These are phyloP conservation scores for Elymus sibiricus DNA, from an alignment of 176 grass and related monocot genomes.

Conservation along the genomic window DNA sequence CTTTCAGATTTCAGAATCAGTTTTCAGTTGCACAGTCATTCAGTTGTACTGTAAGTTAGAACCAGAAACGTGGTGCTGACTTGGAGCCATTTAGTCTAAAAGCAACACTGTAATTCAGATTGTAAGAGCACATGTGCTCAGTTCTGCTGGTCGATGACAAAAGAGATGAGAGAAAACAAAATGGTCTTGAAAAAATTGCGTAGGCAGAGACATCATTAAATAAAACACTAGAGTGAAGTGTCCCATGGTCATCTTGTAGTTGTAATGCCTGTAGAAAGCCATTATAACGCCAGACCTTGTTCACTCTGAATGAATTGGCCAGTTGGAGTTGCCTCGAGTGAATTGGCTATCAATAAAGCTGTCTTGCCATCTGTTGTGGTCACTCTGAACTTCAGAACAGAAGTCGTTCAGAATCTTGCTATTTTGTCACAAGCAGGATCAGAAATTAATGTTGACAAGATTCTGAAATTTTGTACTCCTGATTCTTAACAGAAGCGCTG, in stretches of 20 bases:
- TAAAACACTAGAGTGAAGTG: too few species aligned
- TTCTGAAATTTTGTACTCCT: too few species aligned
- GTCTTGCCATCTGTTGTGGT: conserved; percentile 67
- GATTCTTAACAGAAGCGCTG: too few species aligned
- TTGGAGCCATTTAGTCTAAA: neutral
- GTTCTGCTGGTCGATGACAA: neutral
- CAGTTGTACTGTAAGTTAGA: neutral
- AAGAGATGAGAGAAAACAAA: conserved; percentile 21
- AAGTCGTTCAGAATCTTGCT: too few species aligned
- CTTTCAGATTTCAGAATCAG: too few species aligned
- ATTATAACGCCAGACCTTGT: too few species aligned
- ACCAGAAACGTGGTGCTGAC: neutral
- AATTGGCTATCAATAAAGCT: conserved; percentile 76
- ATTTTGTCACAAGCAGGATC: too few species aligned
- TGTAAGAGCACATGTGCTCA: neutral
- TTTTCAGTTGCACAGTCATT: neutral
- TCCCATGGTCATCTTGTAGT: too few species aligned
- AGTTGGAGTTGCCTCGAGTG: conserved; percentile 27
- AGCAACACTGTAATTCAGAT: neutral
- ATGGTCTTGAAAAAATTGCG: neutral
- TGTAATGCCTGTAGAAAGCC: too few species aligned
- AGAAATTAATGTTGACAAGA: too few species aligned
- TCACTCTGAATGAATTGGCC: too few species aligned
- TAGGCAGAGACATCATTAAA: conserved; percentile 1
- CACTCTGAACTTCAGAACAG: too few species aligned